Percentiles rank a stretch among this genome's conserved stretches.
These are phyloP conservation scores for Cyclostephanos invisitatus DNA, from an alignment of 108 stramenopile species.

Conservation along the genomic window DNA sequence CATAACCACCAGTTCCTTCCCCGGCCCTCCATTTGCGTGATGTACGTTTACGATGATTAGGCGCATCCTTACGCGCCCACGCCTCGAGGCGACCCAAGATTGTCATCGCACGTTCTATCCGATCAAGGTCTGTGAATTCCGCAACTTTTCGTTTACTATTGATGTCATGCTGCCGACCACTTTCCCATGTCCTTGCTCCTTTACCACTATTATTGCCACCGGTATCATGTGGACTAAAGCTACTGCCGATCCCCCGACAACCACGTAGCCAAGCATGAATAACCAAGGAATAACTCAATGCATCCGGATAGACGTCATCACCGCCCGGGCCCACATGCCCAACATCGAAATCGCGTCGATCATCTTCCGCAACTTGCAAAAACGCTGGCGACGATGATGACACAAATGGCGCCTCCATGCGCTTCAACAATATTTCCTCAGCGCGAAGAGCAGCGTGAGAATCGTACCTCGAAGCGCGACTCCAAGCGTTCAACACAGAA, in stretches of 20 bases:
- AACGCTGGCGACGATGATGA: not conserved
- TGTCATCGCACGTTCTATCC: conserved; percentile 40
- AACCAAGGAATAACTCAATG: conserved; percentile 64
- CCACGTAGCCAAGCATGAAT: conserved; percentile 66
- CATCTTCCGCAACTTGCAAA: not conserved
- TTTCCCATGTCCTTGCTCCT: not conserved
- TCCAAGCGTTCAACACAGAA: conserved; percentile 49
- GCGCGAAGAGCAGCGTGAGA: conserved; percentile 40
- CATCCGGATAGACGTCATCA: conserved; percentile 71
- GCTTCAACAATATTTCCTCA: conserved; percentile 40
- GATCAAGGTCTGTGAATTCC: conserved; percentile 31
- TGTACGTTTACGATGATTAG: conserved; percentile 1
- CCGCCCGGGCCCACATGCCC: conserved; percentile 9
- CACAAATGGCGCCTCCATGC: conserved; percentile 36
- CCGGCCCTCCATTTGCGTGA: conserved; percentile 12
- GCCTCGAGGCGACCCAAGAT: conserved; percentile 50
- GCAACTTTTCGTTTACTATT: not conserved
- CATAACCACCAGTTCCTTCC: not conserved
- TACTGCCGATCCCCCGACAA: conserved; percentile 19
- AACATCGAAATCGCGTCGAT: not conserved
- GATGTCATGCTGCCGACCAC: not conserved
- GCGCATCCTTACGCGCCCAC: conserved; percentile 37
- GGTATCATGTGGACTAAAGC: not conserved
- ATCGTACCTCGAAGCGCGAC: conserved; percentile 46
- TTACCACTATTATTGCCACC: not conserved